Conservation (phyloP, 495 filamentous ascomycete species). For the Aspergillus ellipticus region DNA sequence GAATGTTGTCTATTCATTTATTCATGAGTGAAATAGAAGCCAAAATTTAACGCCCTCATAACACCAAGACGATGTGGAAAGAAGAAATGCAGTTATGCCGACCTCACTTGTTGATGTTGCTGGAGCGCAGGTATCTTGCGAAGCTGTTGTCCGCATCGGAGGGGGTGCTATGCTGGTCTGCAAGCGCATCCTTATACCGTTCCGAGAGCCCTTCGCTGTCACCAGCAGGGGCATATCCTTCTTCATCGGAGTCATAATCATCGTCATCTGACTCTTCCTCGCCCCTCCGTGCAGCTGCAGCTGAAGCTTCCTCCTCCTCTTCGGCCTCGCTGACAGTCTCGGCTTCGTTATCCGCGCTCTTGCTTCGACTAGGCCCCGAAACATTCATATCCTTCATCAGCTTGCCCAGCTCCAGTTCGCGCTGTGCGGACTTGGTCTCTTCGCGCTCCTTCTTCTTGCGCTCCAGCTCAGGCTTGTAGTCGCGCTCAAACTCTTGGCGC, state of each 20-base stretch:
- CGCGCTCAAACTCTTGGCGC: constrained; percentile 80
- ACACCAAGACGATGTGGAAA: constrained; percentile 19
- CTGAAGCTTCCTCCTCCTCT: constrained; percentile 36
- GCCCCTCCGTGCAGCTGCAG: constrained; percentile 13
- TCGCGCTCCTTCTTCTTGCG: constrained; percentile 70
- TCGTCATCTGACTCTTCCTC: constrained; percentile 33
- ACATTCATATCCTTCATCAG: constrained; percentile 95
- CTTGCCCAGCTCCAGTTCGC: constrained; percentile 79
- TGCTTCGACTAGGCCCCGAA: constrained; percentile 39
- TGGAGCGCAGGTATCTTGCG: constrained; percentile 42
- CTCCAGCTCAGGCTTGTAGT: constrained; percentile 92
- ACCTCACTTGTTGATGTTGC: constrained; percentile 31
- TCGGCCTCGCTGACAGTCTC: constrained; percentile 53
- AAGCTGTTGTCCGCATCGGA: constrained; percentile 47
- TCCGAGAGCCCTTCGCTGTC: constrained; percentile 40
- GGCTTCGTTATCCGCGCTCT: constrained; percentile 26
- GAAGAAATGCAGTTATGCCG: neutral
- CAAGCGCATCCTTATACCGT: constrained; percentile 45
- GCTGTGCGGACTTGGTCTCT: constrained; percentile 60
- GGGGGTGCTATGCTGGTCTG: constrained; percentile 23
- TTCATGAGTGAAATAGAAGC: neutral
- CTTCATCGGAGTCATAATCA: constrained; percentile 33
- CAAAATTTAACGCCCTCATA: constrained; percentile 5
- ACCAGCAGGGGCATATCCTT: constrained; percentile 25
- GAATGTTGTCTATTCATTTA: constrained; percentile 2